Conservation (phyloP, 2,329 filamentous ascomycete species). For the Botrytis porri region DNA sequence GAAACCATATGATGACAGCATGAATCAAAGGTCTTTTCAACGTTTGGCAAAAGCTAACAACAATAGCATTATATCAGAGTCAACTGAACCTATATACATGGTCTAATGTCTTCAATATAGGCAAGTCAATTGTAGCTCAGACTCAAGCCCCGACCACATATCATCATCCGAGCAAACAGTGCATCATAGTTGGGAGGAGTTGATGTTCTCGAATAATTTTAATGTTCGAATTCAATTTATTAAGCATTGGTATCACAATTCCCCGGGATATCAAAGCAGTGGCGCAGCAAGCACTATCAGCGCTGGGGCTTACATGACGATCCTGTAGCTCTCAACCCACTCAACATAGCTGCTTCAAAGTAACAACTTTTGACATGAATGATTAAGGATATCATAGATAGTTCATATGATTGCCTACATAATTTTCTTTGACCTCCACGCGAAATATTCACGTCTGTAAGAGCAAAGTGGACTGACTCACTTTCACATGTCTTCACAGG, state of each 20-base stretch:
- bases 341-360: not conserved
- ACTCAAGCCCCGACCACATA: not conserved
- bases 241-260: conserved; percentile 14
- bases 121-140: not conserved
- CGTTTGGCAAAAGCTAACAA: not conserved
- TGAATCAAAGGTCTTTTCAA: not conserved
- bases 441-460: not conserved
- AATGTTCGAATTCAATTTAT: conserved; percentile 17
- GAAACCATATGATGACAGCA: not conserved
- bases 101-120: not conserved
- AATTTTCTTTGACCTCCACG: not conserved
- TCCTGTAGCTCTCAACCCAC: conserved; percentile 7
- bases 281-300: not conserved
- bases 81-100: too few species aligned
- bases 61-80: not conserved
- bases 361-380: not conserved
- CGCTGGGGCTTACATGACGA: conserved; percentile 12
- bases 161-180: not conserved
- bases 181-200: not conserved
- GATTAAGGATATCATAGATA: not conserved
- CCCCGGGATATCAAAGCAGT: conserved; percentile 9
- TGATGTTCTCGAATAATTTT: conserved; percentile 16
- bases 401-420: not conserved
- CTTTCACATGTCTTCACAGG: conserved; percentile 17
- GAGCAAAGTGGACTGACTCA: conserved; percentile 12